phyloP scores from a whole-genome alignment of 495 filamentous ascomycete species.

The Podospora didyma region DNA sequence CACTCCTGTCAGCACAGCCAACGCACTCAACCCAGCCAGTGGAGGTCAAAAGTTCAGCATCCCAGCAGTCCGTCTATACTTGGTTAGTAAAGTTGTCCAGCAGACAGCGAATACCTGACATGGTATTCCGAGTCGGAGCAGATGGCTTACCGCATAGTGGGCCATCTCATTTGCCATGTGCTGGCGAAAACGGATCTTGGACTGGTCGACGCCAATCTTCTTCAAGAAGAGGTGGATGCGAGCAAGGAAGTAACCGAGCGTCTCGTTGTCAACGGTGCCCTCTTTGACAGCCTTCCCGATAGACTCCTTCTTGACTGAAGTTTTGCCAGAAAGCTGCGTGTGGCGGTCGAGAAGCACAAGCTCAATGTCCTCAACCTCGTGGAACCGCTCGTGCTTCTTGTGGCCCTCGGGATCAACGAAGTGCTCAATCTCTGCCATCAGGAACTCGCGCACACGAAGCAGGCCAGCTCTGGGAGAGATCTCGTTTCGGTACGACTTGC shows the following conservation, averaged over 20 bases:
- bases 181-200: conserved; percentile 77
- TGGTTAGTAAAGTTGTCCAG: too few relatives aligned
- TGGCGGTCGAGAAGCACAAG: conserved; percentile 66
- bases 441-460: conserved; percentile 74
- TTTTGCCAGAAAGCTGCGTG: conserved; percentile 67
- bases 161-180: conserved; percentile 80
- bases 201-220: conserved; percentile 64
- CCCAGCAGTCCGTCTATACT: conserved; percentile 64
- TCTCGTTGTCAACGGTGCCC: conserved; percentile 75
- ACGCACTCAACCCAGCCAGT: conserved; percentile 87
- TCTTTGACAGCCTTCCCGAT: conserved; percentile 69
- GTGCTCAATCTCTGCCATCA: conserved; percentile 83
- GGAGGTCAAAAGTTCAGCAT: conserved; percentile 73
- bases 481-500: conserved; percentile 77
- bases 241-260: conserved; percentile 81
- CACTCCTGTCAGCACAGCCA: conserved; percentile 78
- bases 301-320: conserved; percentile 52
- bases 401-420: conserved; percentile 67
- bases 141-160: conserved; percentile 57
- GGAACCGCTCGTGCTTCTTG: conserved; percentile 70
- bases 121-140: too few relatives aligned
- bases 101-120: too few relatives aligned
- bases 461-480: conserved; percentile 71
- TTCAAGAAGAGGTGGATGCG: conserved; percentile 71
- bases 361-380: conserved; percentile 61